Conservation (phyloP, 257 asterid species). For the Penstemon eatonii region DNA sequence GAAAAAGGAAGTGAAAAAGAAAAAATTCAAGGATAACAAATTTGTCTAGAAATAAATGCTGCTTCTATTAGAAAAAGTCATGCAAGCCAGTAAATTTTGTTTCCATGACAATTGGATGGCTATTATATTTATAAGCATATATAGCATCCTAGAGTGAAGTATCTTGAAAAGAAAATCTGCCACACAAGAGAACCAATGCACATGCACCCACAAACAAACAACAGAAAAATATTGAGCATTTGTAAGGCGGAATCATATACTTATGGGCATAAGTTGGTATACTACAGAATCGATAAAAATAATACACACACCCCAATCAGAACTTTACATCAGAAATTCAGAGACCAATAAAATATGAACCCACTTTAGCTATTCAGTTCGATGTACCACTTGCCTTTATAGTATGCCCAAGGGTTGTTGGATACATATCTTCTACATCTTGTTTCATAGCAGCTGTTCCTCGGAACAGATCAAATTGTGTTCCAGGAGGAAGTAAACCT, state of each 20-base stretch:
- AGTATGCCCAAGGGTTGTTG: conserved; percentile 86
- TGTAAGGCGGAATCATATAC: background rate
- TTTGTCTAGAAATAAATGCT: conserved; percentile 3
- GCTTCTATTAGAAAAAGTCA: background rate
- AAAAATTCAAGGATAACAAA: background rate
- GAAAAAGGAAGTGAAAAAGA: conserved; percentile 15
- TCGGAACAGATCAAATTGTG: conserved; percentile 91
- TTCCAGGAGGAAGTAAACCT: conserved; percentile 99
- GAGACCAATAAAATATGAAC: conserved; percentile 3
- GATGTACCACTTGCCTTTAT: conserved; percentile 56
- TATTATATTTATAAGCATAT: background rate
- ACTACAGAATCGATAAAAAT: background rate
- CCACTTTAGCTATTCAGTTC: conserved; percentile 11
- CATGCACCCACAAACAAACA: background rate
- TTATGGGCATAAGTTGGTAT: background rate
- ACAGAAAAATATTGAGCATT: background rate
- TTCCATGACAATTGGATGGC: conserved; percentile 7
- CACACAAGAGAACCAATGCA: background rate
- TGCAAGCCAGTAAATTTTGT: background rate
- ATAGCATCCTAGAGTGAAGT: conserved; percentile 8
- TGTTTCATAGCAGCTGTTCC: conserved; percentile 99
- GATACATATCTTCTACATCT: conserved; percentile 91
- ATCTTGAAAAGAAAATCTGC: conserved; percentile 11
- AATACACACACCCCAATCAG: background rate
- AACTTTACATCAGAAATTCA: background rate